Evolutionary conservation across 306 rosid genomes (phyloP).

Genomic region (Castanea sativa): DNA sequence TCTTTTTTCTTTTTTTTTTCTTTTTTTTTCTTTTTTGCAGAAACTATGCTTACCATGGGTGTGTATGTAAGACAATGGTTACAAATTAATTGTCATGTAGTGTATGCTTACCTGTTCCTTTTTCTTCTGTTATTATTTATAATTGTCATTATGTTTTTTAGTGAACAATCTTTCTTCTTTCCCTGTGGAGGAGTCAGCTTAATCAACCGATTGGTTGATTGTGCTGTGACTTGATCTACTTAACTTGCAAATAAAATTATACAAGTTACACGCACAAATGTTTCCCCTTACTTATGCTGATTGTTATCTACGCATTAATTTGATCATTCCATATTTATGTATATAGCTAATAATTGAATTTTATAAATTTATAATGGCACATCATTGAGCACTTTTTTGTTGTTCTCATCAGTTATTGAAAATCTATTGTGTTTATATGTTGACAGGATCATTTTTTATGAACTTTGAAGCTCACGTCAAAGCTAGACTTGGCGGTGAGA

Average conservation of each 20-base stretch:
- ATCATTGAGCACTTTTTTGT: slow-evolving; percentile 10
- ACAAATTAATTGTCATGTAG: too few relatives aligned
- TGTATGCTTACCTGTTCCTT: too few relatives aligned
- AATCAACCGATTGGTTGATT: too few relatives aligned
- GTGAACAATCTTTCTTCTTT: too few relatives aligned
- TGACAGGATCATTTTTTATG: slow-evolving; percentile 68
- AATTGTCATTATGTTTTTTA: too few relatives aligned
- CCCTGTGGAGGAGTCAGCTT: too few relatives aligned
- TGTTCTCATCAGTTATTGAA: not conserved
- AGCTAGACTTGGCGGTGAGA: slow-evolving; percentile 57
- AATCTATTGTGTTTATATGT: slow-evolving; percentile 11
- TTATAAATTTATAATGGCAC: not conserved
- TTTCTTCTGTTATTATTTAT: too few relatives aligned
- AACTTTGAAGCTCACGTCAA: slow-evolving; percentile 62
- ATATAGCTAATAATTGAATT: slow-evolving; percentile 12
- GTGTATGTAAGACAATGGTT: too few relatives aligned
- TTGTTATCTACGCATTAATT: not conserved
- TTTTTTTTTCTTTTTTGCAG: too few relatives aligned
- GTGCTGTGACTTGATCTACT: too few relatives aligned
- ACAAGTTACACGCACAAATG: not conserved
- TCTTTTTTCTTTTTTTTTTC: too few relatives aligned
- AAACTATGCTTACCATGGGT: too few relatives aligned
- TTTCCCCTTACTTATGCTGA: not conserved
- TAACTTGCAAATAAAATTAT: not conserved
- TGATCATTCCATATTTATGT: slow-evolving; percentile 3